Percentiles rank a stretch among this genome's conserved stretches.
These are phyloP conservation scores for Nephelium lappaceum DNA, from an alignment of 345 rosid genomes.

Conservation along the genomic window DNA sequence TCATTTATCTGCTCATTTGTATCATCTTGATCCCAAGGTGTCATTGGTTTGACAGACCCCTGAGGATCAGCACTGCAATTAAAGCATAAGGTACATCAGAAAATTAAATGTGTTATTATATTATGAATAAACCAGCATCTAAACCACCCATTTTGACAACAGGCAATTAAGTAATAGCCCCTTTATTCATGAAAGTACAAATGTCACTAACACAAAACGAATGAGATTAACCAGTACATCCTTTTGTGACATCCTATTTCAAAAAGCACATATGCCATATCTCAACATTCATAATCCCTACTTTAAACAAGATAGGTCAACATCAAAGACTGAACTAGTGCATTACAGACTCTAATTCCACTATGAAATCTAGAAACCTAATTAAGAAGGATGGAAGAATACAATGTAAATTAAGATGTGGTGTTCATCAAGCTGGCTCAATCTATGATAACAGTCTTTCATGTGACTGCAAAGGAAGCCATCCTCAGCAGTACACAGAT, in stretches of 20 bases:
- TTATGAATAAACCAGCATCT: not conserved
- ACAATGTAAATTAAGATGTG: not conserved
- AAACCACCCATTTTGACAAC: not conserved
- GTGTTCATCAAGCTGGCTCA: not conserved
- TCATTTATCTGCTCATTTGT: constrained; percentile 27
- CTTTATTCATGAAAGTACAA: not conserved
- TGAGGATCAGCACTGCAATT: constrained; percentile 57
- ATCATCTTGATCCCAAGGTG: constrained; percentile 35
- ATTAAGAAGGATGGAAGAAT: not conserved
- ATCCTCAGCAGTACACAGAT: not conserved
- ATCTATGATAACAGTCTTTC: not conserved
- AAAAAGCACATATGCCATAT: not conserved
- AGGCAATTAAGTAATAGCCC: not conserved
- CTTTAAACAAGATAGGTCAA: not conserved
- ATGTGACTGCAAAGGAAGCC: not conserved
- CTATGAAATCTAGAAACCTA: not conserved
- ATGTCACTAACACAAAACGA: not conserved
- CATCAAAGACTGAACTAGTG: not conserved
- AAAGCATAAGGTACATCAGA: constrained; percentile 18
- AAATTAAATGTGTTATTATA: not conserved
- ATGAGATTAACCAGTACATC: not conserved
- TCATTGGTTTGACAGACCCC: constrained; percentile 40
- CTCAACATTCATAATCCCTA: not conserved
- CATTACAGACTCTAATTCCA: not conserved
- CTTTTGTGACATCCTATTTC: not conserved